Evolutionary conservation across 2,329 filamentous ascomycete genomes (phyloP), one percentile per base, ranked within the genome.

Genomic region (Arthrocladium fulminans): DNA sequence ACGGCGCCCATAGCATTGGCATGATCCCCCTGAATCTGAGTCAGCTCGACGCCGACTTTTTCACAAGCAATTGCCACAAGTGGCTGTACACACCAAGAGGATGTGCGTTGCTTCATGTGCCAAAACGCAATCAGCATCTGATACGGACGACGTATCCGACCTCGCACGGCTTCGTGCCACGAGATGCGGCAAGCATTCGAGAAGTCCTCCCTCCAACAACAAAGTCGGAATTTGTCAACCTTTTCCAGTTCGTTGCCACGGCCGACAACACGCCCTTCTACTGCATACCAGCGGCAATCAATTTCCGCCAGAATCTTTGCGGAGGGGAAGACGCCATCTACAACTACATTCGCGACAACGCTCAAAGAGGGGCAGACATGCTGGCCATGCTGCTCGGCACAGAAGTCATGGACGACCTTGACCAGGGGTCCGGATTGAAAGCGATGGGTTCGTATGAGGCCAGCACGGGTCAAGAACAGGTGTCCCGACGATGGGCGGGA

Each of bases 11-110:
- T 65, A 83, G 84, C 1, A 69, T 94, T 20, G 90, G 90, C 1
- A 84, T 92, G 65, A 74, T 95, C 6, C 72, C 76, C 1, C 65
- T 96, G 6, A 78, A 94, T 63, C 67, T 96, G 12, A 54, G 62
- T 0, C 64, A 67, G 3, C 68, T 88, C 2, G 77, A 88, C 53
- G 82, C 88, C 0, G 89, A 96, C 65, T 96, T 94, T 68, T 86
- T 94, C 60, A 76, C 90, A 12, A 83, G 76, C 48, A 96, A 96
- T 64, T 86, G 81, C 58, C 86, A 94, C 70, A 94, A 94, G 71
- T 97, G 90, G 90, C 79, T 96, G 6, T 82, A 80, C 60, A 78
- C 80, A 0, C 90, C 89, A 1, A 80, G 89, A 25, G 84, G 83
- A 13, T 88, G 84, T 61, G 88, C 88, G 2, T 71, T 92, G 3